These are phyloP conservation scores for Rhodotorula sphaerocarpa DNA, from an alignment of 768 basidiomycete genomes.

Conservation along the genomic window DNA sequence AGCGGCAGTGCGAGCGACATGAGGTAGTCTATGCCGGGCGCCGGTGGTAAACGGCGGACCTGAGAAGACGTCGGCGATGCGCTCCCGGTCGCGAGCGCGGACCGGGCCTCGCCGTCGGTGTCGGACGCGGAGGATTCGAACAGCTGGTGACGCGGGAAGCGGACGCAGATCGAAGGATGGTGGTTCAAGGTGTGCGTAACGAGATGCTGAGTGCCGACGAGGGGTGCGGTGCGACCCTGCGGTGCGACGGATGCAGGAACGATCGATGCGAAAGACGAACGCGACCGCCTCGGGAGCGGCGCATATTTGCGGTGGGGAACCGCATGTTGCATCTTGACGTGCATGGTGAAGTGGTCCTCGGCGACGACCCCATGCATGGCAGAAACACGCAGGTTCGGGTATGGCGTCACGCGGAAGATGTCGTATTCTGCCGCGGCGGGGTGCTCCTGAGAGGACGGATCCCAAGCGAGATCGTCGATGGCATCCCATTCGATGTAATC, in stretches of 20 bases:
- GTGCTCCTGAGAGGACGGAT: background rate
- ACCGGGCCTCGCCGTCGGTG: background rate
- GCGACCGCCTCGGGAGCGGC: background rate
- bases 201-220: background rate
- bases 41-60: background rate
- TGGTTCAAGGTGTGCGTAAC: conserved; percentile 12
- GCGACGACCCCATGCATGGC: conserved; percentile 13
- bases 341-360: conserved; percentile 27
- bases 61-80: conserved; percentile 1
- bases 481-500: background rate
- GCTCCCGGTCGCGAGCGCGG: background rate
- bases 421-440: background rate
- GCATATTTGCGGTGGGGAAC: background rate
- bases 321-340: conserved; percentile 1
- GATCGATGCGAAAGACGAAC: background rate
- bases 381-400: conserved; percentile 5
- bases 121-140: conserved; percentile 18
- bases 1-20: conserved; percentile 25
- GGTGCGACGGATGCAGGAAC: background rate
- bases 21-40: conserved; percentile 12
- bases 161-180: conserved; percentile 12
- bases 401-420: conserved; percentile 4
- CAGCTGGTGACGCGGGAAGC: conserved; percentile 22
- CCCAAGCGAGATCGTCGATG: background rate
- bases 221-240: background rate